These are phyloP conservation scores for Brettanomyces nanus DNA, from an alignment of 805 yeast genomes.

Conservation along the genomic window DNA sequence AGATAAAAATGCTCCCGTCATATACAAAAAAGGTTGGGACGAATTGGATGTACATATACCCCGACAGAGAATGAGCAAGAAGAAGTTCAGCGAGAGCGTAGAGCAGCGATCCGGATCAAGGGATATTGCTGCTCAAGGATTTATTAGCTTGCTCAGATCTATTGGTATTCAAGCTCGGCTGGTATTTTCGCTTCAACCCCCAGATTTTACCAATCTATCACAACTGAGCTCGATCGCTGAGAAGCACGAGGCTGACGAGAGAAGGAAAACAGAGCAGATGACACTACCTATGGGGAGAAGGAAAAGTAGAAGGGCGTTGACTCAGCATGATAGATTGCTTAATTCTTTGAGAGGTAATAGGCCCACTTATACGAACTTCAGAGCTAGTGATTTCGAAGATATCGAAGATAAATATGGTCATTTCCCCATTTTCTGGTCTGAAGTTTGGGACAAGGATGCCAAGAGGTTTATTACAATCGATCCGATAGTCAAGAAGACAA, in stretches of 20 bases:
- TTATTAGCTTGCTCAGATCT: conserved; percentile 66
- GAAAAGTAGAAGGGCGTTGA: conserved; percentile 6
- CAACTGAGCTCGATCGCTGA: conserved; percentile 13
- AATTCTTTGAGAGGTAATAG: conserved; percentile 20
- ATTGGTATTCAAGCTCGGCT: conserved; percentile 65
- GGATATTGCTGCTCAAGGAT: conserved; percentile 83
- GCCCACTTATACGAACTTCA: conserved; percentile 13
- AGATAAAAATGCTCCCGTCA: conserved; percentile 39
- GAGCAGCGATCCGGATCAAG: conserved; percentile 53
- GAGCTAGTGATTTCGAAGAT: conserved; percentile 7
- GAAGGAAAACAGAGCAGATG: not conserved
- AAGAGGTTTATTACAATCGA: conserved; percentile 82
- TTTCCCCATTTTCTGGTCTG: conserved; percentile 86
- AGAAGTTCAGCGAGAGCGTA: conserved; percentile 37
- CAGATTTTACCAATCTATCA: conserved; percentile 56
- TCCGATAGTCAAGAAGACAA: conserved; percentile 54
- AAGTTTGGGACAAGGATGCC: conserved; percentile 76
- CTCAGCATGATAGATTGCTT: conserved; percentile 22
- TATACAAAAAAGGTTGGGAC: conserved; percentile 39
- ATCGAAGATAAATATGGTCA: conserved; percentile 5
- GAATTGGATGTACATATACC: conserved; percentile 27
- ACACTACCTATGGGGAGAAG: conserved; percentile 3
- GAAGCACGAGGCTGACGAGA: conserved; percentile 3
- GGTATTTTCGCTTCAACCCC: conserved; percentile 81
- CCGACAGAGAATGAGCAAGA: conserved; percentile 22